phyloP scores from a whole-genome alignment of 306 rosid species.

The Trifolium pratense region DNA sequence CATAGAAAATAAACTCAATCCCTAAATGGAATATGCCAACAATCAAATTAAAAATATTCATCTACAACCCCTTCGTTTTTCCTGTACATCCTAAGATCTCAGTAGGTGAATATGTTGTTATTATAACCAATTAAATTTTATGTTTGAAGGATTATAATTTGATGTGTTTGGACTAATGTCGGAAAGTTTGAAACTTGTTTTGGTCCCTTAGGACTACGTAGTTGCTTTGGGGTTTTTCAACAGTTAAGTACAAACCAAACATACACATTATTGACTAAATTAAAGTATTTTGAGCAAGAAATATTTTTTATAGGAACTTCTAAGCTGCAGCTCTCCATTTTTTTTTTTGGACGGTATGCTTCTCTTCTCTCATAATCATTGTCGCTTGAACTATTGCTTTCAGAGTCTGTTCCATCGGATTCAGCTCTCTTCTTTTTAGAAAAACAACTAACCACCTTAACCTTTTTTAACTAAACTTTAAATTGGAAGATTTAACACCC shows the following conservation, averaged over 20 bases:
- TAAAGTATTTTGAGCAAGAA: slow-evolving; percentile 12
- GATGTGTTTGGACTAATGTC: background rate
- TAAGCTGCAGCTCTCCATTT: slow-evolving; percentile 1
- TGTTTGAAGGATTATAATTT: slow-evolving; percentile 11
- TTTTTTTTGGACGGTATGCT: slow-evolving; percentile 52
- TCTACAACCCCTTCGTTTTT: slow-evolving; percentile 21
- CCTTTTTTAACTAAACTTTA: slow-evolving; percentile 7
- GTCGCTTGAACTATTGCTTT: slow-evolving; percentile 65
- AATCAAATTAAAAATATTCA: slow-evolving; percentile 34
- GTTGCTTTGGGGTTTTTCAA: background rate
- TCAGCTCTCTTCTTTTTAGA: slow-evolving; percentile 58
- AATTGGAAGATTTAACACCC: slow-evolving; percentile 9
- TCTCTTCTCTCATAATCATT: slow-evolving; percentile 54
- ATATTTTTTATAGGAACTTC: background rate
- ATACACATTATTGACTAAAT: slow-evolving; percentile 2
- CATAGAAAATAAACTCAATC: slow-evolving; percentile 12
- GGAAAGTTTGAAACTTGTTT: background rate
- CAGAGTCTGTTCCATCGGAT: slow-evolving; percentile 71
- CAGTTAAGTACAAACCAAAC: background rate
- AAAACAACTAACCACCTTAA: slow-evolving; percentile 23
- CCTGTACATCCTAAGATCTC: background rate
- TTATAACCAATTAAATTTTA: background rate
- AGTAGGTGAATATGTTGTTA: slow-evolving; percentile 11
- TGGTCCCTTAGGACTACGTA: background rate
- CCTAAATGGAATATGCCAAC: slow-evolving; percentile 15